Conservation (phyloP, 176 grass and related monocot genomes). For the Oryza meyeriana region DNA sequence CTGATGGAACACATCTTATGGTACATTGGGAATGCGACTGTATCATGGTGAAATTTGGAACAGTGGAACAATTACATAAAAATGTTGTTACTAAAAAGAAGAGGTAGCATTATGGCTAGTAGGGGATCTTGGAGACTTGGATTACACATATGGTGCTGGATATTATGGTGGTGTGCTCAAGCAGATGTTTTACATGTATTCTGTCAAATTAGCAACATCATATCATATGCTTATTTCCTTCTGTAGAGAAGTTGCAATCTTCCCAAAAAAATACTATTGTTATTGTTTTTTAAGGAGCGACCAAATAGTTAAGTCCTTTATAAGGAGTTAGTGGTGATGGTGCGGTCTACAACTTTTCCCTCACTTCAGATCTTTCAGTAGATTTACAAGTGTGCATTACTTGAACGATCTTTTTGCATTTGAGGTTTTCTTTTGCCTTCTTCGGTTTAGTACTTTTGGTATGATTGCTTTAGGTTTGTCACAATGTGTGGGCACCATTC, state of each 20-base stretch:
- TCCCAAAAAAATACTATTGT: background rate
- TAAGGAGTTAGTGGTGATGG: background rate
- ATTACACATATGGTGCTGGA: background rate
- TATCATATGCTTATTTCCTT: background rate
- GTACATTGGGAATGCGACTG: background rate
- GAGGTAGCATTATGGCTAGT: background rate
- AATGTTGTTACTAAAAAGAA: background rate
- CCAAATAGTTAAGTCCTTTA: background rate
- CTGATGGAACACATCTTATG: background rate
- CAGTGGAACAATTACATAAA: constrained; percentile 1
- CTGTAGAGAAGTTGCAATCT: background rate
- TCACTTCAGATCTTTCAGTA: background rate
- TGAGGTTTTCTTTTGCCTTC: background rate
- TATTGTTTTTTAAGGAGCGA: background rate
- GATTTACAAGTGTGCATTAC: background rate
- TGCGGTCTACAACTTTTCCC: background rate
- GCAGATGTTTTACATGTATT: background rate
- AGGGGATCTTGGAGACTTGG: background rate
- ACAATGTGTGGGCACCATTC: too few species aligned
- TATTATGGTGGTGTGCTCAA: background rate
- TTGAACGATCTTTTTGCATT: background rate
- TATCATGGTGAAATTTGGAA: background rate
- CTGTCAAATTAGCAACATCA: background rate
- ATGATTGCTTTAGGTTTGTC: background rate
- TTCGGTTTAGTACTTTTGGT: background rate